These are phyloP conservation scores for Pseudogymnoascus sp. DNA, from an alignment of 2,329 filamentous ascomycete species.

Conservation along the genomic window DNA sequence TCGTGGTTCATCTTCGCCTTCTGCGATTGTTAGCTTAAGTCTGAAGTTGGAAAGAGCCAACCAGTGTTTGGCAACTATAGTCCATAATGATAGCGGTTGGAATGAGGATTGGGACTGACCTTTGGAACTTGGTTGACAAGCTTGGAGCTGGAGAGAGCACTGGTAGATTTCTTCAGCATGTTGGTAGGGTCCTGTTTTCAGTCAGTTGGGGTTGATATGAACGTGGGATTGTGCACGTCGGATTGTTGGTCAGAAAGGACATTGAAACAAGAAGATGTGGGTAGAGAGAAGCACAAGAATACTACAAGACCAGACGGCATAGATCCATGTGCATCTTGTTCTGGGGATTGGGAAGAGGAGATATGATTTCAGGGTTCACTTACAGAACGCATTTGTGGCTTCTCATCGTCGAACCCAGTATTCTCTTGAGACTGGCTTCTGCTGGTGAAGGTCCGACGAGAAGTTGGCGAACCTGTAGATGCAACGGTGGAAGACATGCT, in stretches of 20 bases:
- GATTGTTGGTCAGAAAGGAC: neutral
- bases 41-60: neutral
- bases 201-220: constrained; percentile 17
- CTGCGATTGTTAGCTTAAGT: constrained; percentile 28
- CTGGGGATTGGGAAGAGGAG: neutral
- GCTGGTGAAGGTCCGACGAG: constrained; percentile 29
- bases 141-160: constrained; percentile 44
- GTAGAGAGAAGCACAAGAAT: neutral
- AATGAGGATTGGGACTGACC: constrained; percentile 30
- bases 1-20: constrained; percentile 43
- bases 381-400: constrained; percentile 24
- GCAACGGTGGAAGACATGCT: constrained; percentile 33
- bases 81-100: neutral
- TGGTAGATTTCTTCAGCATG: constrained; percentile 29
- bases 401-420: constrained; percentile 17
- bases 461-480: constrained; percentile 35
- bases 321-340: neutral
- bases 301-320: neutral
- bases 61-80: neutral
- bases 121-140: constrained; percentile 47
- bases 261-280: neutral
- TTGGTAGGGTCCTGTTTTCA: constrained; percentile 10
- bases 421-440: constrained; percentile 32
- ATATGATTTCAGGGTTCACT: constrained; percentile 18
- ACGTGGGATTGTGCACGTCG: neutral